phyloP scores from a whole-genome alignment of 2,329 filamentous ascomycete species.

The Tricladium varicosporioides region DNA sequence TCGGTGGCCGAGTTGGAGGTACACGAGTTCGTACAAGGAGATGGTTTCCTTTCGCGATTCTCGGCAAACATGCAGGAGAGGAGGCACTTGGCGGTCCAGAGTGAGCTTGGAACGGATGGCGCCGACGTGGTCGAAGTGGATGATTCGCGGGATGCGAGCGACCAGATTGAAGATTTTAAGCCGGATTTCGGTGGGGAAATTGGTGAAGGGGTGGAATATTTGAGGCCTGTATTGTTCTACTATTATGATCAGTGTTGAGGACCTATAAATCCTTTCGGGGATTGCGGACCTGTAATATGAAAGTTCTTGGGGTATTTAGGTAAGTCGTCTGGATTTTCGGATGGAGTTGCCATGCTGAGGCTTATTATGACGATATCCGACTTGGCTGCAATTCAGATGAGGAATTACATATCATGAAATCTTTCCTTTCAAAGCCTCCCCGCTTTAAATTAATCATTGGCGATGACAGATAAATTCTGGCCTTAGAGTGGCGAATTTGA shows the following conservation, averaged over 20 bases:
- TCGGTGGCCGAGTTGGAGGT: not conserved
- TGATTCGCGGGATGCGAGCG: not conserved
- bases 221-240: not conserved
- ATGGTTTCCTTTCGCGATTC: not conserved
- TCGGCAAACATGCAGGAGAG: not conserved
- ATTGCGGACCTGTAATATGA: not conserved
- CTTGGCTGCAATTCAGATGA: too few species aligned
- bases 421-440: too few species aligned
- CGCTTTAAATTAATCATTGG: too few species aligned
- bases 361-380: too few species aligned
- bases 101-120: not conserved
- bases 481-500: too few species aligned
- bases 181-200: not conserved
- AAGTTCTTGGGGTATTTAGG: not conserved
- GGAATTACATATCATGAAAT: too few species aligned
- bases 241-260: not conserved
- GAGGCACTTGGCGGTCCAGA: not conserved
- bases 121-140: not conserved
- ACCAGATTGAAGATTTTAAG: not conserved
- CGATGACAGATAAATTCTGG: too few species aligned
- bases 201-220: not conserved
- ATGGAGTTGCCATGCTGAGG: too few species aligned
- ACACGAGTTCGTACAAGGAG: not conserved
- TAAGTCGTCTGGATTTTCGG: too few species aligned
- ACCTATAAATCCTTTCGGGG: not conserved